A percentile compares a stretch with the other conserved stretches of the same genome.
These are phyloP conservation scores for Paecilomyces variotii DNA, from an alignment of 2,329 filamentous ascomycete species.

Conservation along the genomic window DNA sequence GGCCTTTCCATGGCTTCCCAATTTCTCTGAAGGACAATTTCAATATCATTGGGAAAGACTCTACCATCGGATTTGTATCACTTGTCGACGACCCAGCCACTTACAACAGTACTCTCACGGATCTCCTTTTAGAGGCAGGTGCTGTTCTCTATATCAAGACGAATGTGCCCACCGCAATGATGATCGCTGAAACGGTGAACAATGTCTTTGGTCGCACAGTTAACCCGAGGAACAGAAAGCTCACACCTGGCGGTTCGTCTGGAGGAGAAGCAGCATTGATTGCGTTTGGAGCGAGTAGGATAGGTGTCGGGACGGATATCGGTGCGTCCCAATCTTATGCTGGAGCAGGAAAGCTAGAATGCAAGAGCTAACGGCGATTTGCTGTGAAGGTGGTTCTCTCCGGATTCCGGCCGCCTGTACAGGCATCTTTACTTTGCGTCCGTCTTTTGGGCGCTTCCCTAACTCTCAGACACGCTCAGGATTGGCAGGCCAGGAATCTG, in stretches of 20 bases:
- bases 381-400: constrained; percentile 22
- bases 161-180: constrained; percentile 32
- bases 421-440: constrained; percentile 32
- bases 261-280: constrained; percentile 30
- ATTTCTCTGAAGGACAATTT: constrained; percentile 36
- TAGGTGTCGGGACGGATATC: constrained; percentile 35
- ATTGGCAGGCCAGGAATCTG: constrained; percentile 57
- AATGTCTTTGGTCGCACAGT: constrained; percentile 13
- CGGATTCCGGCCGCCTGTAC: constrained; percentile 34
- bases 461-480: constrained; percentile 40
- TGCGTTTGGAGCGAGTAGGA: constrained; percentile 19
- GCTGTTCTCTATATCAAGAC: constrained; percentile 37
- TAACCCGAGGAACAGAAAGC: constrained; percentile 26
- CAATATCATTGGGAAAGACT: constrained; percentile 20
- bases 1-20: constrained; percentile 35
- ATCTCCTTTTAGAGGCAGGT: constrained; percentile 32
- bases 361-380: neutral
- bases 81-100: constrained; percentile 12
- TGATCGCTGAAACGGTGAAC: constrained; percentile 38
- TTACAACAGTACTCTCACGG: constrained; percentile 24
- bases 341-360: neutral
- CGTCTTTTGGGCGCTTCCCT: constrained; percentile 34
- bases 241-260: constrained; percentile 27
- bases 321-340: constrained; percentile 5
- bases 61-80: constrained; percentile 14